phyloP scores from a whole-genome alignment of 108 stramenopile genomes.

The Stephanodiscus triporus region DNA sequence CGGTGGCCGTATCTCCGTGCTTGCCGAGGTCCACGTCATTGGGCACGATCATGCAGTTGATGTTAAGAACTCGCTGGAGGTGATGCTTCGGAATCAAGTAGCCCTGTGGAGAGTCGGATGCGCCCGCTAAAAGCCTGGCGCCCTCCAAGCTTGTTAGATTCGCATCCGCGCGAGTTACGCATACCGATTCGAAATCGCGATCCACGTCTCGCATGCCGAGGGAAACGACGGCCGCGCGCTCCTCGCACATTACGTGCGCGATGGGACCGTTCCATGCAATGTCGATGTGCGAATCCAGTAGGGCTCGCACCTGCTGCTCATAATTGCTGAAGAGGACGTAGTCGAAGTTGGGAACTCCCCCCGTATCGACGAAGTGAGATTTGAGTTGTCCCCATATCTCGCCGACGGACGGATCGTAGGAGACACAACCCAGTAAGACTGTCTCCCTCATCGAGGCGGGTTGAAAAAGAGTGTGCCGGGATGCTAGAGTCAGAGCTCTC shows the following conservation, averaged over 20 bases:
- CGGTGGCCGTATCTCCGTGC: conserved; percentile 48
- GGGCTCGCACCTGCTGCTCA: conserved; percentile 34
- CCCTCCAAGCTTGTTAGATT: background rate
- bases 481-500: too few relatives aligned
- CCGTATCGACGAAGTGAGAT: background rate
- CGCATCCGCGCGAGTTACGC: background rate
- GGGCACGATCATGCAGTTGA: conserved; percentile 8
- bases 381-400: background rate
- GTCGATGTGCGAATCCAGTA: conserved; percentile 15
- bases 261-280: conserved; percentile 44
- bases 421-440: too few relatives aligned
- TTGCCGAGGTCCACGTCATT: conserved; percentile 40
- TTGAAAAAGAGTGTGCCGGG: too few relatives aligned
- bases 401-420: background rate
- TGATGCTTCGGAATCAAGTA: conserved; percentile 35
- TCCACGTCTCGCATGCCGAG: conserved; percentile 50
- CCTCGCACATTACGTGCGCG: conserved; percentile 46
- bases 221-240: background rate
- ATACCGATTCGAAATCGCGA: conserved; percentile 36
- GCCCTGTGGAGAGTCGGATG: conserved; percentile 41
- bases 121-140: conserved; percentile 20
- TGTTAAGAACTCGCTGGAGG: conserved; percentile 4
- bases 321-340: conserved; percentile 40
- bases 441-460: too few relatives aligned
- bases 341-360: conserved; percentile 19